phyloP scores from a whole-genome alignment of 768 basidiomycete genomes.

The Amyloporia xantha region DNA sequence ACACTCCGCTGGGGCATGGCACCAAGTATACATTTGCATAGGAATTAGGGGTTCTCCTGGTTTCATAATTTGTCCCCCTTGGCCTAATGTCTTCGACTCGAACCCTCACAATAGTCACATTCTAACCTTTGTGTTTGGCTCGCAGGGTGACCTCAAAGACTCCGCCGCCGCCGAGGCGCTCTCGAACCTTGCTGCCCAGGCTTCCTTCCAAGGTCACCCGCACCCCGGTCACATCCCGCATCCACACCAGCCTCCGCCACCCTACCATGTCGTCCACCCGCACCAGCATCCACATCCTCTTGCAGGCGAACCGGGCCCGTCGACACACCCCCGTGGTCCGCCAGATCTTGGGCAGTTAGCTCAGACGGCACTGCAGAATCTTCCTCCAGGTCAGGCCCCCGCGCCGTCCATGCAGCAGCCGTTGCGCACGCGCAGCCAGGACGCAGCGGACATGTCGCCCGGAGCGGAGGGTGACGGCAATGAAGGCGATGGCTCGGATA shows the following conservation, averaged over 20 bases:
- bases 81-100: too few relatives aligned
- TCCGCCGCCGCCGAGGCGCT: conserved; percentile 52
- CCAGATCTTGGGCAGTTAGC: conserved; percentile 21
- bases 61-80: too few relatives aligned
- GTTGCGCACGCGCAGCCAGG: conserved; percentile 5
- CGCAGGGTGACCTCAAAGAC: conserved; percentile 47
- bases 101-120: too few relatives aligned
- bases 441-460: conserved; percentile 5
- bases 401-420: conserved; percentile 1
- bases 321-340: conserved; percentile 25
- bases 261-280: conserved; percentile 12
- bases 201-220: conserved; percentile 14
- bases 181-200: conserved; percentile 45
- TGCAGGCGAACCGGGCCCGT: conserved; percentile 22
- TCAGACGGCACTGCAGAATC: conserved; percentile 14
- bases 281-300: conserved; percentile 10
- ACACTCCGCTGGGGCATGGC: too few relatives aligned
- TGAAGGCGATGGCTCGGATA: not conserved
- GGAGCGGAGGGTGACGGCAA: conserved; percentile 7
- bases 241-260: conserved; percentile 15
- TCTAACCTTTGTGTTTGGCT: too few relatives aligned
- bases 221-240: conserved; percentile 6
- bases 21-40: too few relatives aligned
- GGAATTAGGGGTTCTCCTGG: too few relatives aligned
- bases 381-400: not conserved